A percentile compares a stretch with the other conserved stretches of the same genome.
Evolutionary conservation across 2,329 filamentous ascomycete species (phyloP).

Genomic region (Alternaria dauci): DNA sequence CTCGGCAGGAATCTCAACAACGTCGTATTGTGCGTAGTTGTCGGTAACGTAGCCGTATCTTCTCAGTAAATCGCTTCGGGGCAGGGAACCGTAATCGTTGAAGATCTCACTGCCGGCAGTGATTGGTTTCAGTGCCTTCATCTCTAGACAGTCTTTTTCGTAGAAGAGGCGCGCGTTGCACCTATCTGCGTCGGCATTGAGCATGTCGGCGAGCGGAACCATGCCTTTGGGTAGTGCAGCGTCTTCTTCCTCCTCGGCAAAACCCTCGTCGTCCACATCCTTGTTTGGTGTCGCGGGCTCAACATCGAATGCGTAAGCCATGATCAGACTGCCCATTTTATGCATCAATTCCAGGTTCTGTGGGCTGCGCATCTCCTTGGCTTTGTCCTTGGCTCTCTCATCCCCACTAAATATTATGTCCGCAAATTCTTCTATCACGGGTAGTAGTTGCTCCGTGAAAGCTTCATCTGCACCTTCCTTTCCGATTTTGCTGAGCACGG

Average conservation of each 20-base stretch:
- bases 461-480: conserved; percentile 73
- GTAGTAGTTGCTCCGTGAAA: conserved; percentile 67
- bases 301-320: conserved; percentile 92
- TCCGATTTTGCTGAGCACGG: conserved; percentile 79
- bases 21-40: conserved; percentile 80
- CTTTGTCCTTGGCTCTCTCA: conserved; percentile 37
- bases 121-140: conserved; percentile 75
- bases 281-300: conserved; percentile 58
- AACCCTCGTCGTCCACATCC: conserved; percentile 65
- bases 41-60: conserved; percentile 88
- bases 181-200: conserved; percentile 83
- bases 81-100: conserved; percentile 88
- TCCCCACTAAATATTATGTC: conserved; percentile 53
- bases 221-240: conserved; percentile 74
- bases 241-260: conserved; percentile 57
- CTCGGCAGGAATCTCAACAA: conserved; percentile 77
- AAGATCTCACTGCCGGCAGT: conserved; percentile 77
- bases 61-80: conserved; percentile 81
- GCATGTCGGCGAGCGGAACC: conserved; percentile 88
- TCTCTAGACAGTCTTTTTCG: conserved; percentile 68
- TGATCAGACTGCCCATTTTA: conserved; percentile 85
- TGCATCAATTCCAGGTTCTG: conserved; percentile 69
- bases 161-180: conserved; percentile 77
- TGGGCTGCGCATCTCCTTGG: conserved; percentile 55
- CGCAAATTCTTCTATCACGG: conserved; percentile 57